These are phyloP conservation scores for Paecilomyces variotii DNA, from an alignment of 2,329 filamentous ascomycete genomes.

Conservation along the genomic window DNA sequence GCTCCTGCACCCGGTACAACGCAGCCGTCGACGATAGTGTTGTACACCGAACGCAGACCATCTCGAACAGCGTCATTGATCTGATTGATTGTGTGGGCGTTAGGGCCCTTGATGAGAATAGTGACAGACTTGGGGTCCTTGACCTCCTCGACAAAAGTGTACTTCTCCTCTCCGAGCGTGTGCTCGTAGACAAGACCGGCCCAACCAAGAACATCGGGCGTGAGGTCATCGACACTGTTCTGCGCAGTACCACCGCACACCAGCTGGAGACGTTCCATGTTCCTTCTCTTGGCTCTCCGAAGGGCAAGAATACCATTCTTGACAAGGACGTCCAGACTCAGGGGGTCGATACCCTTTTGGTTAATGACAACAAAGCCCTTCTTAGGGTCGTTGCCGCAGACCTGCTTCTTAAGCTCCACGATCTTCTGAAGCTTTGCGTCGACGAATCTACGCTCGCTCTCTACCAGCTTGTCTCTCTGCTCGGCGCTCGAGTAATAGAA, in stretches of 20 bases:
- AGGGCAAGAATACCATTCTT: slow-evolving; percentile 98
- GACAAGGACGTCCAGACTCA: slow-evolving; percentile 89
- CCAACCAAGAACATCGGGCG: slow-evolving; percentile 85
- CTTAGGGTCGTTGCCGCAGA: slow-evolving; percentile 85
- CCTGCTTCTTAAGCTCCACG: slow-evolving; percentile 94
- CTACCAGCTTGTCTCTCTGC: slow-evolving; percentile 94
- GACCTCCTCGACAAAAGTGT: slow-evolving; percentile 96
- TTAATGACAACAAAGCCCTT: slow-evolving; percentile 98
- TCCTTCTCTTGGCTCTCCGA: slow-evolving; percentile 89
- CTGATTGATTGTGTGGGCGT: slow-evolving; percentile 91
- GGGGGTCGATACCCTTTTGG: slow-evolving; percentile 96
- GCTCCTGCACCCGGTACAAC: slow-evolving; percentile 92
- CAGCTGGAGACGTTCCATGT: slow-evolving; percentile 97
- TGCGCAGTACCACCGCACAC: slow-evolving; percentile 85
- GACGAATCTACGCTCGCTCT: slow-evolving; percentile 91
- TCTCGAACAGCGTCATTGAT: slow-evolving; percentile 95
- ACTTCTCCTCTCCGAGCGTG: slow-evolving; percentile 96
- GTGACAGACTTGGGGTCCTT: slow-evolving; percentile 98
- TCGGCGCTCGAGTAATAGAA: slow-evolving; percentile 98
- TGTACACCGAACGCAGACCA: slow-evolving; percentile 92
- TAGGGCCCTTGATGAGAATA: slow-evolving; percentile 94
- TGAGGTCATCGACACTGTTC: slow-evolving; percentile 92
- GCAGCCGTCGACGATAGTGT: slow-evolving; percentile 97
- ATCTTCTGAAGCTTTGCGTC: slow-evolving; percentile 97
- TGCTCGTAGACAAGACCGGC: slow-evolving; percentile 96